phyloP scores from a whole-genome alignment of 108 stramenopile species.

The Cyclotella sp. region DNA sequence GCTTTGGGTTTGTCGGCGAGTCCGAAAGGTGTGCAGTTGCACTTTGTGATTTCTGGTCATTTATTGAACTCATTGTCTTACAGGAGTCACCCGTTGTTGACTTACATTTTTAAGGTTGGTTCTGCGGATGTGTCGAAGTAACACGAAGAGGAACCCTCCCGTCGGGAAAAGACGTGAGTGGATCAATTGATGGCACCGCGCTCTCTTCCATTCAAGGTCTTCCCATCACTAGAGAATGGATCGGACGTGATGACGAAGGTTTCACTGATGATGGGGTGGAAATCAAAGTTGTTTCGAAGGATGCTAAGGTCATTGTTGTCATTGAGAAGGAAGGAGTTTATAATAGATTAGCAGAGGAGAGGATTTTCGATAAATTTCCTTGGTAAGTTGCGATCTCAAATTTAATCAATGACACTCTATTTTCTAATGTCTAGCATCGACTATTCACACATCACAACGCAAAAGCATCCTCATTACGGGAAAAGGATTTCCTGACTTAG shows the following conservation, averaged over 20 bases:
- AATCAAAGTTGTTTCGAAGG: conserved; percentile 37
- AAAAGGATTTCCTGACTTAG: conserved; percentile 95
- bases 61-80: not conserved
- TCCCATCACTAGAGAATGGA: conserved; percentile 69
- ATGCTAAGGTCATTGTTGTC: conserved; percentile 85
- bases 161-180: conserved; percentile 44
- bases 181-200: conserved; percentile 52
- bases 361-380: conserved; percentile 87
- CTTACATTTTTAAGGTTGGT: conserved; percentile 59
- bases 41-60: not conserved
- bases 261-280: conserved; percentile 36
- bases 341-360: conserved; percentile 92
- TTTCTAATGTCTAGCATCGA: not conserved
- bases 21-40: conserved; percentile 64
- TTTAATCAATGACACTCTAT: not conserved
- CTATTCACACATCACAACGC: not conserved
- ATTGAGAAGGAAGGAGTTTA: conserved; percentile 99
- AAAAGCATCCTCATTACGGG: conserved; percentile 95
- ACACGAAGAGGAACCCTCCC: conserved; percentile 43
- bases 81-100: not conserved
- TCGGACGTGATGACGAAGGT: conserved; percentile 35
- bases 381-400: conserved; percentile 27
- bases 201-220: conserved; percentile 64
- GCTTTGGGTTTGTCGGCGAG: conserved; percentile 80
- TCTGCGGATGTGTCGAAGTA: conserved; percentile 73